These are phyloP conservation scores for Acanthamoeba sp. DNA, from an alignment of 208 protist species.

Conservation along the genomic window DNA sequence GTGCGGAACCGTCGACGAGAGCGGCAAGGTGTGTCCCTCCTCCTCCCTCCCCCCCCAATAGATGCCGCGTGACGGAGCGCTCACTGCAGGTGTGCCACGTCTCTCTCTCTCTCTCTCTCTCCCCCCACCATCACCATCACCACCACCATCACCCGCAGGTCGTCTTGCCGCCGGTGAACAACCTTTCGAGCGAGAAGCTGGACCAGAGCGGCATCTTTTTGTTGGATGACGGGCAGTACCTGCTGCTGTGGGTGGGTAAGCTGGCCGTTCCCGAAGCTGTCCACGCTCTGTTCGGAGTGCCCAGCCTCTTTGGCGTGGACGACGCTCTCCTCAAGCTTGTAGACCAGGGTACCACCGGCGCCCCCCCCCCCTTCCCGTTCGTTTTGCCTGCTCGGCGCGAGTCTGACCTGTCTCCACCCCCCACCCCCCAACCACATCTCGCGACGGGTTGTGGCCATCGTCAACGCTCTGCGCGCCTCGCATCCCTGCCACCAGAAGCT, in stretches of 20 bases:
- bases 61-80: background rate
- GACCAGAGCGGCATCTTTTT: slow-evolving; percentile 51
- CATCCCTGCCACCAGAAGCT: slow-evolving; percentile 54
- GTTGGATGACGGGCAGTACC: slow-evolving; percentile 59
- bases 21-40: background rate
- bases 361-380: background rate
- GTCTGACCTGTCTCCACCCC: too few species aligned
- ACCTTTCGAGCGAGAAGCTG: slow-evolving; percentile 55
- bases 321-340: slow-evolving; percentile 18
- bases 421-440: slow-evolving; percentile 12
- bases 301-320: slow-evolving; percentile 36
- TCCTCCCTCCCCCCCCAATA: background rate
- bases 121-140: too few species aligned
- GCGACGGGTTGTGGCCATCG: slow-evolving; percentile 19
- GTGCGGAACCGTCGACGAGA: background rate
- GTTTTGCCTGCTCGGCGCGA: too few species aligned
- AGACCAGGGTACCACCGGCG: background rate
- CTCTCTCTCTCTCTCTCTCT: too few species aligned
- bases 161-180: slow-evolving; percentile 37
- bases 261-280: background rate
- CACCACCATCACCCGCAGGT: background rate
- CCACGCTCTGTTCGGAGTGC: background rate
- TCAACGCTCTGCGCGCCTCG: slow-evolving; percentile 29
- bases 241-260: slow-evolving; percentile 49
- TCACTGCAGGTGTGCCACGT: too few species aligned